These are phyloP conservation scores for Candida gorgasii DNA, from an alignment of 805 yeast genomes.

Conservation along the genomic window DNA sequence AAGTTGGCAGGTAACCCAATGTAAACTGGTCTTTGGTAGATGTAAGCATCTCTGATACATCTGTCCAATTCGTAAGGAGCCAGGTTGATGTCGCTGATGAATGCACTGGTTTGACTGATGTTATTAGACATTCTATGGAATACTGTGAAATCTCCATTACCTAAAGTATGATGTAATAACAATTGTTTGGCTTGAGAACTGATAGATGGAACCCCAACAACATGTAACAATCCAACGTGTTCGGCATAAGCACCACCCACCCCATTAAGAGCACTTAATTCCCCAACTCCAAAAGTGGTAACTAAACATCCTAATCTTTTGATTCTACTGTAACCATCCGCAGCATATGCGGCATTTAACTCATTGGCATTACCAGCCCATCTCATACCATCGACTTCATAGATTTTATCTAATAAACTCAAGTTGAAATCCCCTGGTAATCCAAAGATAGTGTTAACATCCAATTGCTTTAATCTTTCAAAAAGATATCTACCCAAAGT, in stretches of 20 bases:
- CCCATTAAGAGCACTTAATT: slow-evolving; percentile 39
- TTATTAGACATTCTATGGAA: slow-evolving; percentile 43
- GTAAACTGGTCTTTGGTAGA: slow-evolving; percentile 41
- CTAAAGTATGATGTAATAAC: slow-evolving; percentile 45
- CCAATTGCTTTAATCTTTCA: slow-evolving; percentile 40
- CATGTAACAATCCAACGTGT: slow-evolving; percentile 41
- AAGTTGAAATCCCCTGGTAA: slow-evolving; percentile 45
- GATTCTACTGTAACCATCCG: slow-evolving; percentile 43
- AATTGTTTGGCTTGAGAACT: slow-evolving; percentile 42
- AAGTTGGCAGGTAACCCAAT: slow-evolving; percentile 42
- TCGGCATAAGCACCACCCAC: slow-evolving; percentile 44
- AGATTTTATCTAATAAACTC: slow-evolving; percentile 38
- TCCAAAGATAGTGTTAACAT: slow-evolving; percentile 39
- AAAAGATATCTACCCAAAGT: slow-evolving; percentile 41
- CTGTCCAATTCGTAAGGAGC: slow-evolving; percentile 42
- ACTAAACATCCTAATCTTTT: slow-evolving; percentile 38
- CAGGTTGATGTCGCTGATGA: slow-evolving; percentile 32
- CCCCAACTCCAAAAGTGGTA: slow-evolving; percentile 46
- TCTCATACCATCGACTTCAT: slow-evolving; percentile 39
- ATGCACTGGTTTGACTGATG: slow-evolving; percentile 38
- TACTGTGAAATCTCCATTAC: slow-evolving; percentile 44
- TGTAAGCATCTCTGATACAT: slow-evolving; percentile 39
- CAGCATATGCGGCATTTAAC: slow-evolving; percentile 45
- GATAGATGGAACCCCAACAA: slow-evolving; percentile 41
- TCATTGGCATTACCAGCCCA: slow-evolving; percentile 49